Percentiles rank a stretch among this genome's conserved stretches.
phyloP scores from a whole-genome alignment of 306 rosid genomes.

The Quercus suber region DNA sequence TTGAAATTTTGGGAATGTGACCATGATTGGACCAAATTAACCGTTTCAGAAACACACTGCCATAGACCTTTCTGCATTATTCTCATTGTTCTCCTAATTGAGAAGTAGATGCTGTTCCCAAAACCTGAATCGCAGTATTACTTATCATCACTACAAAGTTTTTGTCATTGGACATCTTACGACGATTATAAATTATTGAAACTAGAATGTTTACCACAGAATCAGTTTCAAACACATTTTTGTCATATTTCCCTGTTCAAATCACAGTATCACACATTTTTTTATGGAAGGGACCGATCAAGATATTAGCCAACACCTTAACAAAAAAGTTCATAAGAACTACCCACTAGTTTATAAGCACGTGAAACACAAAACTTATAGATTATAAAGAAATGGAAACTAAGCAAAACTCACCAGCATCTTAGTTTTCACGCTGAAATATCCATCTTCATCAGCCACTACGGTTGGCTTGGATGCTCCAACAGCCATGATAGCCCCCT shows the following conservation, averaged over 20 bases:
- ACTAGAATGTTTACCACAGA: neutral
- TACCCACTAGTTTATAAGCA: neutral
- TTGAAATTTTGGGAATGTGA: neutral
- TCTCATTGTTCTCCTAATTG: neutral
- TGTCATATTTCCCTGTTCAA: neutral
- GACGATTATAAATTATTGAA: neutral
- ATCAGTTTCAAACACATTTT: neutral
- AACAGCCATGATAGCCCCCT: conserved; percentile 99
- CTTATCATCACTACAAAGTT: neutral
- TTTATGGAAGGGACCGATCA: no score
- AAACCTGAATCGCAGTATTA: neutral
- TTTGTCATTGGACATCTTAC: neutral
- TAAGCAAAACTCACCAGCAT: conserved; percentile 65
- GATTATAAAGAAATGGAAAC: neutral
- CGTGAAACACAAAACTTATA: neutral
- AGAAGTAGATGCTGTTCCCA: neutral
- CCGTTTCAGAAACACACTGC: no score
- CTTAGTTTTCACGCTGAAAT: conserved; percentile 73
- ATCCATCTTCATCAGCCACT: conserved; percentile 69
- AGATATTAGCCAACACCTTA: no score
- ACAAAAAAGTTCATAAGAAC: no score
- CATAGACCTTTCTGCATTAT: neutral
- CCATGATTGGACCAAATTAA: neutral
- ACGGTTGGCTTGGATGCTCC: conserved; percentile 92
- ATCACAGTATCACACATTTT: neutral